Percentiles rank a stretch among this genome's conserved stretches.
Evolutionary conservation across 805 yeast species (phyloP).

Genomic region (Maudiozyma saulgeensis): DNA sequence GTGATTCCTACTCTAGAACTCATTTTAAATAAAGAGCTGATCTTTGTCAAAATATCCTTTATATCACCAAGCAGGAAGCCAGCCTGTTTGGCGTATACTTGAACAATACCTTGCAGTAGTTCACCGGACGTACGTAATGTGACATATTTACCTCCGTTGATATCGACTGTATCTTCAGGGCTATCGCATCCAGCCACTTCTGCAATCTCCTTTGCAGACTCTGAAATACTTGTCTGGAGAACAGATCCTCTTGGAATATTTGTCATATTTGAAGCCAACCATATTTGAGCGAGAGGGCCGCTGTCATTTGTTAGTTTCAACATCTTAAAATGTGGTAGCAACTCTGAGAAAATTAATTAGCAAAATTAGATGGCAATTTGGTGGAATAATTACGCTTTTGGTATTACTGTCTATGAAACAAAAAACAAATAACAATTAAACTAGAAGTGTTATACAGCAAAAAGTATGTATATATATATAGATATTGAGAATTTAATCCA

Average conservation of each 20-base stretch:
- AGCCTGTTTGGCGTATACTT: conserved; percentile 79
- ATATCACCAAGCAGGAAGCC: conserved; percentile 77
- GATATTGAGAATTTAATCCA: neutral
- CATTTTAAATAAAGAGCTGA: conserved; percentile 56
- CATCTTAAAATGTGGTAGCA: neutral
- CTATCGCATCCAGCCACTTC: conserved; percentile 28
- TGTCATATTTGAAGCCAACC: conserved; percentile 81
- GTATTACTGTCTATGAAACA: no score
- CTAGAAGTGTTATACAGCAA: no score
- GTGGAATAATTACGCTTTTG: no score
- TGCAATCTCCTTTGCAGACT: conserved; percentile 58
- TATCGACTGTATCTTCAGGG: conserved; percentile 5
- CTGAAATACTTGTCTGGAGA: conserved; percentile 58
- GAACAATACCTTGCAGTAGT: conserved; percentile 73
- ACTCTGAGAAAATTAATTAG: no score
- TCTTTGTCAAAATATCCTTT: conserved; percentile 58
- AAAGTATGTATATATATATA: neutral
- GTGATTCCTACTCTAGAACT: conserved; percentile 41
- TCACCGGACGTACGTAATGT: conserved; percentile 82
- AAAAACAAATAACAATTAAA: no score
- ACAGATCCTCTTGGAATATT: conserved; percentile 38
- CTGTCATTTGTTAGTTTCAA: conserved; percentile 27
- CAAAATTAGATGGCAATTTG: no score
- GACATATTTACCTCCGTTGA: conserved; percentile 37
- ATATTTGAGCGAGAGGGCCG: conserved; percentile 82